phyloP scores from a whole-genome alignment of 306 rosid genomes.

The Quercus cerris region DNA sequence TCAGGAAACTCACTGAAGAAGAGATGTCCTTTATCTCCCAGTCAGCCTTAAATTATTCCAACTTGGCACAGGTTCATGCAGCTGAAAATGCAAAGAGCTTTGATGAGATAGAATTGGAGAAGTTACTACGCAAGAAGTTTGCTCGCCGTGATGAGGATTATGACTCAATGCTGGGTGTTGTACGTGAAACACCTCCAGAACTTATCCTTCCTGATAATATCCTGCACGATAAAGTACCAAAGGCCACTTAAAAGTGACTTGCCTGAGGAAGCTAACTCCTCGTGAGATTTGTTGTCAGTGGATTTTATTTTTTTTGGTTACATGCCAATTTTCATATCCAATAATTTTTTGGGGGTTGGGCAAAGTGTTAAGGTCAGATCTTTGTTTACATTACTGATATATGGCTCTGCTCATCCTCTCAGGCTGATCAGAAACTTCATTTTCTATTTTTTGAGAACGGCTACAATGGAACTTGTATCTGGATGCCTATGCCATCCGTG shows the following conservation, averaged over 20 bases:
- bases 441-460: conserved; percentile 29
- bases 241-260: conserved; percentile 36
- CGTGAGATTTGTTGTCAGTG: conserved; percentile 12
- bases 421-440: conserved; percentile 26
- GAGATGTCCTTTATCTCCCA: conserved; percentile 89
- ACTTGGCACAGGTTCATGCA: conserved; percentile 90
- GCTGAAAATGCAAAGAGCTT: conserved; percentile 76
- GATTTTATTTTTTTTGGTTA: conserved; percentile 19
- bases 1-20: conserved; percentile 89
- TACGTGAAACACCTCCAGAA: conserved; percentile 55
- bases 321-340: conserved; percentile 45
- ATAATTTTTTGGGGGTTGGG: conserved; percentile 51
- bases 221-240: conserved; percentile 46
- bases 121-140: conserved; percentile 75
- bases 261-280: conserved; percentile 7
- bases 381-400: conserved; percentile 26
- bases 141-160: conserved; percentile 61
- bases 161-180: conserved; percentile 54
- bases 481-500: conserved; percentile 30
- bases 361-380: conserved; percentile 31
- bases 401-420: conserved; percentile 24
- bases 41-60: conserved; percentile 79
- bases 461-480: conserved; percentile 26
- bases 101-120: conserved; percentile 71
- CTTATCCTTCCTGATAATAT: conserved; percentile 51